Evolutionary conservation across 305 asterid genomes (phyloP).

Genomic region (Rubia tinctorum): DNA sequence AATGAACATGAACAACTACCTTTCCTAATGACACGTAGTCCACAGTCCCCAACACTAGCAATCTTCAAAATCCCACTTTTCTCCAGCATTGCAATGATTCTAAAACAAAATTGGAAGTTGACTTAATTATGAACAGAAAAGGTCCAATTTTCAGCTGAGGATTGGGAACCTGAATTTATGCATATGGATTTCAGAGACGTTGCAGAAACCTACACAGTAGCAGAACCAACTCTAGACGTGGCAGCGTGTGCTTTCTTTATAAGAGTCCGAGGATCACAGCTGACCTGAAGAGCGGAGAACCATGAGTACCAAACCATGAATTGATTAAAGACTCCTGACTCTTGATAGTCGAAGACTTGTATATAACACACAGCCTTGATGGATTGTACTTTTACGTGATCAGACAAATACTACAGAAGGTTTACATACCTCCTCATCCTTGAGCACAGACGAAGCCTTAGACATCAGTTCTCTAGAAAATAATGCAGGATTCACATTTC

Average conservation of each 20-base stretch:
- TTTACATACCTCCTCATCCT: slow-evolving; percentile 61
- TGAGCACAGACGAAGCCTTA: slow-evolving; percentile 44
- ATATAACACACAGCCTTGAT: not conserved
- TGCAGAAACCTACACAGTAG: slow-evolving; percentile 58
- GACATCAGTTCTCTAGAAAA: slow-evolving; percentile 73
- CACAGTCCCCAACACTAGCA: slow-evolving; percentile 89
- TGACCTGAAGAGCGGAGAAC: slow-evolving; percentile 41
- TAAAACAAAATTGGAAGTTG: slow-evolving; percentile 21
- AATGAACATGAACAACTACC: slow-evolving; percentile 29
- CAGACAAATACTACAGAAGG: not conserved
- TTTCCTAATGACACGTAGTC: slow-evolving; percentile 63
- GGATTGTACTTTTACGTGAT: not conserved
- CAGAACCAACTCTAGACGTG: slow-evolving; percentile 75
- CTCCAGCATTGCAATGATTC: slow-evolving; percentile 80
- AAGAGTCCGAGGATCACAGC: slow-evolving; percentile 63
- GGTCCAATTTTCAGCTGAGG: not conserved
- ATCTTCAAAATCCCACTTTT: slow-evolving; percentile 64
- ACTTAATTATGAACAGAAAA: slow-evolving; percentile 3
- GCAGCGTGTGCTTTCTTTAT: slow-evolving; percentile 84
- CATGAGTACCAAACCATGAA: not conserved
- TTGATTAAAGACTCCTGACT: not conserved
- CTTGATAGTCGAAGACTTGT: not conserved
- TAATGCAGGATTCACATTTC: slow-evolving; percentile 75
- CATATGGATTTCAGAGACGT: slow-evolving; percentile 6
- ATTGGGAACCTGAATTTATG: not conserved